A percentile compares a stretch with the other conserved stretches of the same genome.
Evolutionary conservation across 805 yeast genomes (phyloP).

Genomic region (Candida silvicultrix): DNA sequence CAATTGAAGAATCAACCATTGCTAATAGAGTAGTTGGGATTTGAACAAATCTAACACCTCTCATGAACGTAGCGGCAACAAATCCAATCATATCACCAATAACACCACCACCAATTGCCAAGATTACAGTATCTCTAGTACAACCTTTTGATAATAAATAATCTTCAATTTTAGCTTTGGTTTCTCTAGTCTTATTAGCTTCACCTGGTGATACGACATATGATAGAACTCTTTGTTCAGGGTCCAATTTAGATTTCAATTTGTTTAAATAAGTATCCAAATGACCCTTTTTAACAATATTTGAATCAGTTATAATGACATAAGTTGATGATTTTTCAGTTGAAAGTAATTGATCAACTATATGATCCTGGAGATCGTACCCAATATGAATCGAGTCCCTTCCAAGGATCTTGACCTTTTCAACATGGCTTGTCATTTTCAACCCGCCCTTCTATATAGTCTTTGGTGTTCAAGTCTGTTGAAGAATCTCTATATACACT

Average conservation of each 20-base stretch:
- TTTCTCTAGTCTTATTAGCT: conserved; percentile 76
- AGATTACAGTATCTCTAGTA: conserved; percentile 89
- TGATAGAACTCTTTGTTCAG: conserved; percentile 57
- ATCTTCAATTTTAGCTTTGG: conserved; percentile 92
- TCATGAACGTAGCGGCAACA: conserved; percentile 99
- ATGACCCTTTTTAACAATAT: conserved; percentile 63
- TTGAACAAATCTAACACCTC: conserved; percentile 92
- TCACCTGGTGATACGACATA: conserved; percentile 91
- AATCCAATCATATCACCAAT: conserved; percentile 99
- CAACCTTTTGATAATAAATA: conserved; percentile 77
- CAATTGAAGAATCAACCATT: conserved; percentile 97
- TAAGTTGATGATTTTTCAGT: conserved; percentile 81
- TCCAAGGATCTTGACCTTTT: conserved; percentile 73
- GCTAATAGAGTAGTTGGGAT: conserved; percentile 90
- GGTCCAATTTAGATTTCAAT: conserved; percentile 39
- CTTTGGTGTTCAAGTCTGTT: too few species aligned
- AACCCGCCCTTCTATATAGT: too few species aligned
- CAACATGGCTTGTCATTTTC: conserved; percentile 7
- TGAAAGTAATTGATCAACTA: conserved; percentile 58
- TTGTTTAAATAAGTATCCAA: conserved; percentile 39
- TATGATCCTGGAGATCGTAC: conserved; percentile 67
- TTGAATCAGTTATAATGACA: conserved; percentile 83
- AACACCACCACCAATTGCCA: conserved; percentile 97
- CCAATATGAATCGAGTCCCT: conserved; percentile 86
- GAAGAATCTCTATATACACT: too few species aligned